Evolutionary conservation across 441 rosid species (phyloP), one percentile per base, ranked within the genome.

Genomic region (Sinapis alba): DNA sequence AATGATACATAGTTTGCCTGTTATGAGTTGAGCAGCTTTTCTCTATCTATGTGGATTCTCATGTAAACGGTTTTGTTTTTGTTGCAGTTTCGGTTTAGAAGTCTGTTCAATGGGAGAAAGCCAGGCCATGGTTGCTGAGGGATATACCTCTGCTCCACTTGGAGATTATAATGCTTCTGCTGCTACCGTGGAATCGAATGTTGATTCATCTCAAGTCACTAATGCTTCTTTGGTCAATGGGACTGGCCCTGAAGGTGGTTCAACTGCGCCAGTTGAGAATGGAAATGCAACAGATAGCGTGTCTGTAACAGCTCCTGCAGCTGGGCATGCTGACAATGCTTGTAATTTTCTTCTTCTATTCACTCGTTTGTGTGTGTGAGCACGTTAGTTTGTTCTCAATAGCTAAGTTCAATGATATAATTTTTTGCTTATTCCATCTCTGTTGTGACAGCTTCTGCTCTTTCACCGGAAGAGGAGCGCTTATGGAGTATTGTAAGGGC

Each of bases 391-490:
- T 7, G 5, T 15, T 34, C 27, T 18, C 20, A 18, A 13, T 16
- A 28, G 47, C 19, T 63, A 8, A 24, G n/a, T 21, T 58, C 6
- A 16, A 38, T 58, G 21, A 21, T 75, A 38, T 3, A 16, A 20
- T 61, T 53, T 2, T 28, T 45, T 43, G 11, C 51, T 59, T 16
- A 10, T 72, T 34, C 51, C 2, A 21, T 41, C 11, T 67, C 24
- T 68, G 27, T 62, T 68, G 61, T 76, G 56, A 63, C 57, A 63
- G 53, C 6, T 54, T 63, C 82, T 50, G 79, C 81, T 38, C 82
- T 83, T 78, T 89, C 99, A 50, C 87, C 72, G 1, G 99, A 91
- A 84, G 99, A 93, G 81, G 98, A 93, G 45, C 90, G 96, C 4
- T 65, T 96, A 19, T 96, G 99, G 99, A 93, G 75, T 83, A 86